These are phyloP conservation scores for Vigna angularis DNA, from an alignment of 306 rosid genomes.

Conservation along the genomic window DNA sequence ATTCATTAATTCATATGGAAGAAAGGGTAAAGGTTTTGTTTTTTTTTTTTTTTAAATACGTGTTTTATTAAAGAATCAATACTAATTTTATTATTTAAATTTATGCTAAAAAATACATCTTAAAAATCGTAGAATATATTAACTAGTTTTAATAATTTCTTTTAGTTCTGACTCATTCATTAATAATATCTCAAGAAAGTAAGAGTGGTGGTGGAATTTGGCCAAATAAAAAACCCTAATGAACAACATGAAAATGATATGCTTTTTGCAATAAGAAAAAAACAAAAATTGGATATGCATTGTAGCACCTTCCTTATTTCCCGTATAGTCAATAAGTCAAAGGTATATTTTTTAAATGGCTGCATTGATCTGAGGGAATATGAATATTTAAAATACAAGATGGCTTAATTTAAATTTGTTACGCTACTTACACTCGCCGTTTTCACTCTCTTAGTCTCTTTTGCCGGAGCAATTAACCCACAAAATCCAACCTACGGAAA, in stretches of 20 bases:
- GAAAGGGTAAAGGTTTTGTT: neutral
- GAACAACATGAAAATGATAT: neutral
- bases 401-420: constrained; percentile 3
- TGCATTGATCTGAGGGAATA: constrained; percentile 9
- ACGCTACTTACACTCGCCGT: neutral
- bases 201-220: constrained; percentile 45
- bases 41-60: neutral
- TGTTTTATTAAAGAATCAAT: neutral
- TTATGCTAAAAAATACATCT: too few species aligned
- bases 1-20: neutral
- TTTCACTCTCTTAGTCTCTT: neutral
- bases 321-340: constrained; percentile 29
- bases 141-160: too few species aligned
- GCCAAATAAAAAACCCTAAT: constrained; percentile 28
- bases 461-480: neutral
- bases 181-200: neutral
- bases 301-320: constrained; percentile 21
- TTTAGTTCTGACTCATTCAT: too few species aligned
- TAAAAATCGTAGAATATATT: neutral
- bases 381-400: neutral
- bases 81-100: neutral
- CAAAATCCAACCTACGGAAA: neutral
- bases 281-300: neutral
- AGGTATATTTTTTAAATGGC: neutral
- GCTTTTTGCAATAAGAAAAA: neutral